Conservation (phyloP, 345 rosid genomes). For the Raphanus raphanistrum region DNA sequence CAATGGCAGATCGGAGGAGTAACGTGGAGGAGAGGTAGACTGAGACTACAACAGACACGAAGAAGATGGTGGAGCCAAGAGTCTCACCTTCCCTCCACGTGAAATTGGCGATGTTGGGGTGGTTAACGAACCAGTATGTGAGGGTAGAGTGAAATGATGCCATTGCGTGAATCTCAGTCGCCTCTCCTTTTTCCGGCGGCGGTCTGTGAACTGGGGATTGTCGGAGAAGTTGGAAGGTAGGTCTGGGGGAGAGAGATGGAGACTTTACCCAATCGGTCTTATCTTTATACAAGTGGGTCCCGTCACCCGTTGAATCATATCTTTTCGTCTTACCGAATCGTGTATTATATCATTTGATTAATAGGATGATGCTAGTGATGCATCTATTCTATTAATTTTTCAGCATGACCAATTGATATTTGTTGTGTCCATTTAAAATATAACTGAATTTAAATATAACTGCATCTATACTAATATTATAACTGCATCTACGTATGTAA, state of each 20-base stretch:
- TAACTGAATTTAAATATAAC: no score
- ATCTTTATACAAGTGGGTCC: neutral
- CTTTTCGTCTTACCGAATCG: neutral
- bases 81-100: constrained; percentile 59
- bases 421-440: no score
- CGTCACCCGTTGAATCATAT: neutral
- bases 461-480: no score
- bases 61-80: constrained; percentile 54
- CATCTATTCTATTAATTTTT: no score
- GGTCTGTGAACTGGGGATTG: neutral
- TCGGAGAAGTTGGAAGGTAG: neutral
- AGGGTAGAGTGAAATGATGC: constrained; percentile 31
- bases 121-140: constrained; percentile 56
- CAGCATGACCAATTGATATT: no score
- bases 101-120: constrained; percentile 56
- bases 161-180: constrained; percentile 9
- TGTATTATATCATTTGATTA: neutral
- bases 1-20: constrained; percentile 38
- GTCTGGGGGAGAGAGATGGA: neutral
- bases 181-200: neutral
- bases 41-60: constrained; percentile 49
- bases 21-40: constrained; percentile 54
- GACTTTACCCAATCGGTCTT: neutral
- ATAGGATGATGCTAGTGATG: neutral
- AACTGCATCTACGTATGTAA: no score